Conservation (phyloP, 2,329 filamentous ascomycete species). For the Diaporthe eres region DNA sequence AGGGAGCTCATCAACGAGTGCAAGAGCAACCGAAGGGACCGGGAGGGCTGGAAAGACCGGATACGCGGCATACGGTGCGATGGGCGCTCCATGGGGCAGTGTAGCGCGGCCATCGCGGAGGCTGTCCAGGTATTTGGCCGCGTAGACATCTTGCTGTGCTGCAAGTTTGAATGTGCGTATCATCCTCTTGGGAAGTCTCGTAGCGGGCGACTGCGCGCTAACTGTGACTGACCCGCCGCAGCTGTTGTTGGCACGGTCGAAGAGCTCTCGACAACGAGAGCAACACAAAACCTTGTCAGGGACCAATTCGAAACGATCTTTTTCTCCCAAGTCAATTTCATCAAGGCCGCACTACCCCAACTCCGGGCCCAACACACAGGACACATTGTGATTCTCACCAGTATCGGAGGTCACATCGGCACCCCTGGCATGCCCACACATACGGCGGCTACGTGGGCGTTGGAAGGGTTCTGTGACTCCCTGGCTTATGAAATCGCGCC, state of each 20-base stretch:
- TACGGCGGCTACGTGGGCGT: constrained; percentile 92
- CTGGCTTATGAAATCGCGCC: constrained; percentile 96
- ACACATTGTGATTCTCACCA: constrained; percentile 91
- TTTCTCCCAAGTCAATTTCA: constrained; percentile 96
- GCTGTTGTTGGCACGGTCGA: constrained; percentile 92
- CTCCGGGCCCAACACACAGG: constrained; percentile 86
- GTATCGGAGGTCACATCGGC: constrained; percentile 91
- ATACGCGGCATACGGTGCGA: constrained; percentile 77
- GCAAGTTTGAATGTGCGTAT: constrained; percentile 82
- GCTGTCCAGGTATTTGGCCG: constrained; percentile 86
- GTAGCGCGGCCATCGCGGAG: constrained; percentile 88
- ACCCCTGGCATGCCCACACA: constrained; percentile 93
- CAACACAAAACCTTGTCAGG: constrained; percentile 83
- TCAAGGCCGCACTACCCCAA: constrained; percentile 86
- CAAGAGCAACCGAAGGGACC: constrained; percentile 72
- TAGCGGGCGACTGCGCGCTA: neutral
- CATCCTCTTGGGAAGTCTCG: neutral
- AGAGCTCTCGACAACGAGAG: constrained; percentile 81
- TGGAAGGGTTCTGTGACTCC: constrained; percentile 96
- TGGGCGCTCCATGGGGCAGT: constrained; percentile 75
- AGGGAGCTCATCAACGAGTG: constrained; percentile 82
- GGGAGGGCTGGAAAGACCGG: constrained; percentile 85
- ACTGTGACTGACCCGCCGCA: constrained; percentile 51
- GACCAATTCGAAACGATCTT: constrained; percentile 97
- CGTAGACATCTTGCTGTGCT: constrained; percentile 92